Evolutionary conservation across 2,329 filamentous ascomycete species (phyloP).

Genomic region (Fusarium transvaalense): DNA sequence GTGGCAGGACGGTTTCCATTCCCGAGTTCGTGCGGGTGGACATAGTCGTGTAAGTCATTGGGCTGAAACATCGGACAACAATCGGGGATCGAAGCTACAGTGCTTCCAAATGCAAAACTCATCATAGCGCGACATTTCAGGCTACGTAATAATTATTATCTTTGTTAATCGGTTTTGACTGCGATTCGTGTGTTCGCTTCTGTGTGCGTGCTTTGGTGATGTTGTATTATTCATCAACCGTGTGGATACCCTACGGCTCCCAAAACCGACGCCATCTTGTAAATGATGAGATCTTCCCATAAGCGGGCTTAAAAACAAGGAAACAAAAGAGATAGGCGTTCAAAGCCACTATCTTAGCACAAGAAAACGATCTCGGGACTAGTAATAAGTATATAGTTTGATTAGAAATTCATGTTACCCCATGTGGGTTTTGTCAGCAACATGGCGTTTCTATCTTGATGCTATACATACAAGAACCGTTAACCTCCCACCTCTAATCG

Average conservation of each 20-base stretch:
- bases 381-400: not conserved
- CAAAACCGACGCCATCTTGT: not conserved
- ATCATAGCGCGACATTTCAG: not conserved
- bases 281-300: not conserved
- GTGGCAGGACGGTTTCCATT: conserved; percentile 15
- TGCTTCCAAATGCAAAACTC: not conserved
- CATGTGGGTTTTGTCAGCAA: conserved; percentile 13
- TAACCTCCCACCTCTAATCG: not conserved
- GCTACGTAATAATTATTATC: not conserved
- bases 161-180: not conserved
- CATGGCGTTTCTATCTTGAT: not conserved
- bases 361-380: not conserved
- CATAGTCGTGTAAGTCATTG: conserved; percentile 10
- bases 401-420: conserved; percentile 11
- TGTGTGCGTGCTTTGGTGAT: not conserved
- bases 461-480: not conserved
- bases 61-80: not conserved
- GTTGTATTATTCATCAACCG: not conserved
- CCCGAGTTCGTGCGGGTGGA: conserved; percentile 6
- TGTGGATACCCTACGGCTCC: conserved; percentile 16
- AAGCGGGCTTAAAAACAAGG: not conserved
- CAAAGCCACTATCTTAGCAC: not conserved
- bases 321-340: not conserved
- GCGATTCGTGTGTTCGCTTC: no score
- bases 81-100: no score